A percentile compares a stretch with the other conserved stretches of the same genome.
Conservation (phyloP, 805 yeast species). For the Metschnikowia borealis region DNA sequence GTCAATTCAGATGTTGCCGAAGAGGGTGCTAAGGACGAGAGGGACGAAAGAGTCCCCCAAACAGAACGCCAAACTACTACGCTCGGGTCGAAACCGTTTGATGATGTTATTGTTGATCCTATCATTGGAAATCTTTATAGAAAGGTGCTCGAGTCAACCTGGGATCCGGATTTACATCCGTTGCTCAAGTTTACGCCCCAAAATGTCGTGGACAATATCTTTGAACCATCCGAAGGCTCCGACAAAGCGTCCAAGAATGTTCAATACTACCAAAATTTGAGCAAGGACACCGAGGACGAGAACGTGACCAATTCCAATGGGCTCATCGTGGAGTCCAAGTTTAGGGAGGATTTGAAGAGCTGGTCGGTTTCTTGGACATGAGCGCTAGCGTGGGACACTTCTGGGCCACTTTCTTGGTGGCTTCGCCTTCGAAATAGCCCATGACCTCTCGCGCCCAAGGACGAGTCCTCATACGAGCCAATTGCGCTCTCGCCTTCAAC, state of each 20-base stretch:
- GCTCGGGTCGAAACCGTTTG: constrained; percentile 11
- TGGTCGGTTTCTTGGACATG: constrained; percentile 26
- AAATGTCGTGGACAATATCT: constrained; percentile 71
- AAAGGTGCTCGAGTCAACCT: constrained; percentile 52
- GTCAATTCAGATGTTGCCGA: background rate
- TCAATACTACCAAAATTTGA: constrained; percentile 18
- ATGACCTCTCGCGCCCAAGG: constrained; percentile 10
- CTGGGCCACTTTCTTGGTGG: background rate
- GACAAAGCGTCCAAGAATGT: constrained; percentile 16
- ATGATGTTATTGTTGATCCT: constrained; percentile 42
- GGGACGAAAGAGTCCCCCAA: constrained; percentile 1
- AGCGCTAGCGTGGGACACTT: background rate
- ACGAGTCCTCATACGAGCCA: constrained; percentile 9
- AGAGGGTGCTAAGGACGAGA: background rate
- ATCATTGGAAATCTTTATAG: constrained; percentile 47
- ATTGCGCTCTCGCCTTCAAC: constrained; percentile 9
- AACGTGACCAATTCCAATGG: constrained; percentile 31
- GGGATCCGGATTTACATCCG: constrained; percentile 52
- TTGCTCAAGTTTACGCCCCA: constrained; percentile 56
- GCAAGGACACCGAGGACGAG: constrained; percentile 21
- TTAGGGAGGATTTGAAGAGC: constrained; percentile 36
- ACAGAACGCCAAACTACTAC: constrained; percentile 5
- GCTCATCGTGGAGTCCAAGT: constrained; percentile 37
- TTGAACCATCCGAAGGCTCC: constrained; percentile 37
- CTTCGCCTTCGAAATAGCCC: constrained; percentile 6